Evolutionary conservation across 805 yeast species (phyloP), one percentile per base, ranked within the genome.

Genomic region (Henningerozyma blattae): DNA sequence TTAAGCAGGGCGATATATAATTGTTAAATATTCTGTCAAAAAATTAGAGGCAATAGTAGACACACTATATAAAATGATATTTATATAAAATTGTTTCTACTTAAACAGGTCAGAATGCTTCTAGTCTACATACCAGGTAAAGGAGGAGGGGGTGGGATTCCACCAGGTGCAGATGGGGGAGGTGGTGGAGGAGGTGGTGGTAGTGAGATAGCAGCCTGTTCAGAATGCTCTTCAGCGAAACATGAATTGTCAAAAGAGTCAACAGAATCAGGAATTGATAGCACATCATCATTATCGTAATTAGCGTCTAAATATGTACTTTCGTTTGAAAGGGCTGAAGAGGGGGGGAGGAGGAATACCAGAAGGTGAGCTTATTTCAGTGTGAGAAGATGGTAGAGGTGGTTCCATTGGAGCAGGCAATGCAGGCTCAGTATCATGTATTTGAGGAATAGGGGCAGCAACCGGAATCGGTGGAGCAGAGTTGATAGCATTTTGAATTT

Each of bases 211-310:
- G 15, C 15, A 27, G 22, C n/a, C 10, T 29, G 27, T 15, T 14
- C 12, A 15, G 15, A 14, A 8, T 6, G 30, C 17, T 9, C 30
- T 15, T 9, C 10, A 27, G 30, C 10, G 12, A 16, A 9, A 27
- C 10, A 16, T 15, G 4, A 22, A 28, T 8, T 22, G 28, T n/a
- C 15, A 36, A 25, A 30, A 17, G 12, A 22, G 6, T 44, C 56
- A 12, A 56, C 56, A 12, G 60, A 55, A 17, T 54, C 61, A 3
- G 61, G 61, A 30, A 56, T 48, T 4, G 61, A 56, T 16, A 56
- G 34, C 20, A 47, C 57, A 35, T 48, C 58, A 28, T 52, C 56
- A 22, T 44, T 43, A 34, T 40, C 40, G 19, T 30, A 18, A 28
- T 22, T n/a, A 4, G 6, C 18, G 15, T 10, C 28, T 5, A 9